phyloP scores from a whole-genome alignment of 2,329 filamentous ascomycete species.

The Paracoccidioides brasiliensis region DNA sequence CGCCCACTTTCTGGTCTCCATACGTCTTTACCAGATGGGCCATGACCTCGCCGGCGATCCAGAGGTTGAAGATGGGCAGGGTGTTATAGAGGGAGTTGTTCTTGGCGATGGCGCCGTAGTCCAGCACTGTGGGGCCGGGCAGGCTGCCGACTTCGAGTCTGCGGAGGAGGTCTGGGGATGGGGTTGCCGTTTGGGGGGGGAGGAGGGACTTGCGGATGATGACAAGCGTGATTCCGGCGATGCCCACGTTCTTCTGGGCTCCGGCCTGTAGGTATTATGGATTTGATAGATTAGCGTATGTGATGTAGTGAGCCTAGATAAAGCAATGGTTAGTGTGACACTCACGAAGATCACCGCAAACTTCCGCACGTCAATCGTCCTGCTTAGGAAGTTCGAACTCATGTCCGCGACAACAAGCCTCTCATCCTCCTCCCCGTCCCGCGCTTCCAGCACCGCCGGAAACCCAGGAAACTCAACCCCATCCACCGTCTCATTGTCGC shows the following conservation, averaged over 20 bases:
- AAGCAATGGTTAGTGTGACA: not conserved
- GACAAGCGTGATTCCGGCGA: slow-evolving; percentile 72
- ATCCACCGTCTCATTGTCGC: slow-evolving; percentile 81
- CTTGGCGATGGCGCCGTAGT: slow-evolving; percentile 75
- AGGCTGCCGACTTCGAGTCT: slow-evolving; percentile 58
- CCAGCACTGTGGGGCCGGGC: slow-evolving; percentile 55
- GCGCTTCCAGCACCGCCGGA: slow-evolving; percentile 52
- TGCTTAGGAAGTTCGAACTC: slow-evolving; percentile 83
- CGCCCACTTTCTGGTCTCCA: slow-evolving; percentile 54
- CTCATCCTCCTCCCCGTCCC: slow-evolving; percentile 50
- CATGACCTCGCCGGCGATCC: slow-evolving; percentile 78
- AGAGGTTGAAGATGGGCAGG: slow-evolving; percentile 87
- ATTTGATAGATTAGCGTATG: not conserved
- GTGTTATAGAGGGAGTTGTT: slow-evolving; percentile 97
- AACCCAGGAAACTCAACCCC: slow-evolving; percentile 81
- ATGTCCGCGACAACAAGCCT: slow-evolving; percentile 83
- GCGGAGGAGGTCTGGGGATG: slow-evolving; percentile 55
- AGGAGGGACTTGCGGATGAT: slow-evolving; percentile 73
- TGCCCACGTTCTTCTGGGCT: slow-evolving; percentile 88
- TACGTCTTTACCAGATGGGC: slow-evolving; percentile 55
- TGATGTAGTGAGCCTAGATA: not conserved
- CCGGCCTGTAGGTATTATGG: slow-evolving; percentile 37
- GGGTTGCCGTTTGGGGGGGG: slow-evolving; percentile 51
- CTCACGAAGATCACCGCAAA: slow-evolving; percentile 73
- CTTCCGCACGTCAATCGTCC: slow-evolving; percentile 62